Base-by-base conservation (phyloP, 1,139 yeast genomes). In the Blastobotrys malaysiensis region DNA sequence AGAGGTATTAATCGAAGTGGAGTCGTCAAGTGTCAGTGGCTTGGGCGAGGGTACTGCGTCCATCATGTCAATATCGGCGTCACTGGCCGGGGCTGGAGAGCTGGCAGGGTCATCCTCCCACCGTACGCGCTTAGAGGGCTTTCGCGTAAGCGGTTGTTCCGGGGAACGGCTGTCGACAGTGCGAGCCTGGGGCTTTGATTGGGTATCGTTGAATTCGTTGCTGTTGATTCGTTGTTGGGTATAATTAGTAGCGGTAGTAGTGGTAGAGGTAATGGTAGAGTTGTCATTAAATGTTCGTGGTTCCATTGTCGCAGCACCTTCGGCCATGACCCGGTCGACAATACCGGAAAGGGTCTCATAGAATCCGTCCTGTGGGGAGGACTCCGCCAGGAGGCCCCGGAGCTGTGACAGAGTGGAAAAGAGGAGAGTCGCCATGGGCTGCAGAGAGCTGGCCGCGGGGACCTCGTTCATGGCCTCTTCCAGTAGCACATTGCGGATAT, bases 81-180 rank as follows among this genome's bases (percentile, higher is more conserved):
- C 43, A 5, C 43, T 9, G 5, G 14, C 18, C 18, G 20, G 3
- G 20, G 44, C 5, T 13, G 9, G 18, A 7, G 19, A 18, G 22
- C 45, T 18, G 13, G 16, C 14, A 16, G 54, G 48, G 44, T 59
- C 64, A 48, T 63, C 68, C 46, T 63, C 66, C 69, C 69, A 65
- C 46, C 68, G 53, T 1, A 65, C 69, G 31, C 67, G 55, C 46
- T 65, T 65, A 3, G 59, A 55, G 2, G 66, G 58, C 48, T 61
- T 61, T 7, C 60, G 56, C 31, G 52, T 50, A 13, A 56, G 56
- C 9, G 55, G 7, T 9, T 26, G 31, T 2, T 53, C 46, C 1
- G 66, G 65, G 1, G 66, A 63, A 6, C 59, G 55, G 11, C 55
- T 49, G 7, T 61, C 55, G 4, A 59, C 60, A 1, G 61, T 55